Evolutionary conservation across 2,329 filamentous ascomycete species (phyloP), one percentile per base, ranked within the genome.

Genomic region (Botrytis tulipae): DNA sequence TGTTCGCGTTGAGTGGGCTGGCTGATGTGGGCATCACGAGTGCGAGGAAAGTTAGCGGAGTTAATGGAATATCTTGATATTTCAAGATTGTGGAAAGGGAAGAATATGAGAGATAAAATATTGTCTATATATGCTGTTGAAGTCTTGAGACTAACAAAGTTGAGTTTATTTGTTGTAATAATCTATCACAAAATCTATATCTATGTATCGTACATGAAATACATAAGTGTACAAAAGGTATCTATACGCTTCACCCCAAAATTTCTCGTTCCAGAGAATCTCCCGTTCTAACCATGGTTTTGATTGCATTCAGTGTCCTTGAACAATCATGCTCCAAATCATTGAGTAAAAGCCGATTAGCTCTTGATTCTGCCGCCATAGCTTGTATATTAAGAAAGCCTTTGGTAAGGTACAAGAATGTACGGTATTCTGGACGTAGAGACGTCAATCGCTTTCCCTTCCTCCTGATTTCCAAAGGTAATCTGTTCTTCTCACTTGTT

Each of bases 361-460:
- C 75, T 51, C 60, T 76, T 40, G 75, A 78, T 74, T 79, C 81
- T 7, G 77, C 77, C 40, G 77, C 75, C 72, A 76, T 74, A 40
- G 73, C 74, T 70, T 80, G 75, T 40, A 82, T 68, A 35, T 78
- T 76, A 12, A 80, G 75, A 60, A 80, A 77, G 37, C 76, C 76
- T 42, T 76, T 75, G 7, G 78, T 77, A 35, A 82, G 75, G 37
- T 76, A 73, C 7, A 82, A 76, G 35, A 82, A 63, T 12, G 80
- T 81, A 48, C 75, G 73, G 35, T 77, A 73, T 66, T 79, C 75
- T 51, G 81, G 79, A 65, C 80, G 77, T 66, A 82, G 35, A 25
- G 65, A 63, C 18, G 32, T 62, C 76, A 76, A 61, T 42, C 73
- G 73, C 25, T 77, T 75, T 51, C 77, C 65, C 70, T 77, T 76